Evolutionary conservation across 768 basidiomycete species (phyloP).

Genomic region (Leccinum sublutescens): DNA sequence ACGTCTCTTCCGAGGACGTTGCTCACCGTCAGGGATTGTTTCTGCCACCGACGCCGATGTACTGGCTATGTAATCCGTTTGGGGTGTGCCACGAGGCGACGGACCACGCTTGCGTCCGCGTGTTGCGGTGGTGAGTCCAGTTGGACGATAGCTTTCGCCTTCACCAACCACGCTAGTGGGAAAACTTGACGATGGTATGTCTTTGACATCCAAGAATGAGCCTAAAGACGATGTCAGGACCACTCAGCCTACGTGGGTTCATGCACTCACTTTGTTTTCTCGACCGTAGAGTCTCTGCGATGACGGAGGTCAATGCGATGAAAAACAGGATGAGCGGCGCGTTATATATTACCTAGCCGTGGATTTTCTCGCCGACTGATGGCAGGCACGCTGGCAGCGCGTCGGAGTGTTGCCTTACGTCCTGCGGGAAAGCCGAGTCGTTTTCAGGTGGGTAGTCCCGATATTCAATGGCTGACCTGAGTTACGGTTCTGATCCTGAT

Average conservation of each 20-base stretch:
- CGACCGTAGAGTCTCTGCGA: slow-evolving; percentile 13
- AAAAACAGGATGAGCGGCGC: neutral
- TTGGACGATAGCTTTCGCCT: slow-evolving; percentile 3
- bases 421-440: slow-evolving; percentile 11
- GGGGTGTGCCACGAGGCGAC: neutral
- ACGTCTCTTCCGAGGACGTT: slow-evolving; percentile 20
- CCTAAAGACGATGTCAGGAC: slow-evolving; percentile 9
- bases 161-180: slow-evolving; percentile 14
- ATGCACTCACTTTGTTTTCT: slow-evolving; percentile 17
- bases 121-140: slow-evolving; percentile 6
- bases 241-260: neutral
- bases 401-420: slow-evolving; percentile 9
- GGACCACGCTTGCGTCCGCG: slow-evolving; percentile 20
- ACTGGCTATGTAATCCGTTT: neutral
- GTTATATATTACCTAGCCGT: slow-evolving; percentile 12
- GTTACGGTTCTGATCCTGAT: neutral
- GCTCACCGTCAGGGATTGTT: slow-evolving; percentile 1
- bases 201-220: slow-evolving; percentile 7
- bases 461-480: slow-evolving; percentile 20
- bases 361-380: slow-evolving; percentile 11
- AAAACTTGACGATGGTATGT: slow-evolving; percentile 5
- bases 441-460: slow-evolving; percentile 1
- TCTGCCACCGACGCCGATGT: slow-evolving; percentile 2
- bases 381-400: slow-evolving; percentile 18
- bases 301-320: slow-evolving; percentile 11